Percentiles rank a stretch among this genome's conserved stretches.
These are phyloP conservation scores for Hyphopichia buzzinii DNA, from an alignment of 1,139 yeast species.

Conservation along the genomic window DNA sequence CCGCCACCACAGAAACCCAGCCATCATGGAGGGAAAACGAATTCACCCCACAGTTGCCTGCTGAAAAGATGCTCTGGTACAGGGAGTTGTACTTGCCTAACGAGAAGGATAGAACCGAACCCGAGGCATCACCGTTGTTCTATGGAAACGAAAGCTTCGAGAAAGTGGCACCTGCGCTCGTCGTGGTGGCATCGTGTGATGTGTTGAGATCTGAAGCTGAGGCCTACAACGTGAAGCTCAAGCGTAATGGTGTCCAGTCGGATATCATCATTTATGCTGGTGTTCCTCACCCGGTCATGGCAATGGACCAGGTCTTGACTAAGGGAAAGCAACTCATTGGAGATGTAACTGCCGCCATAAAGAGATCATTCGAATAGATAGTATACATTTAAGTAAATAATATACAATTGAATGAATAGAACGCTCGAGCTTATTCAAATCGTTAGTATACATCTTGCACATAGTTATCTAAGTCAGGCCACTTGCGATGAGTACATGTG, in stretches of 20 bases:
- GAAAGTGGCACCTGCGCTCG: constrained; percentile 40
- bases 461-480: too few species aligned
- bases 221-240: constrained; percentile 38
- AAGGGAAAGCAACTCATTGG: constrained; percentile 38
- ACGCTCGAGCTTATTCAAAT: too few species aligned
- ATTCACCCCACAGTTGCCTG: constrained; percentile 46
- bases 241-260: constrained; percentile 35
- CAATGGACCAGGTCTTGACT: constrained; percentile 41
- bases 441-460: too few species aligned
- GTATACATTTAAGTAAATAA: neutral
- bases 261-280: constrained; percentile 37
- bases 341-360: constrained; percentile 29
- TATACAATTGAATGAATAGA: neutral
- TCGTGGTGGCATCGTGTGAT: constrained; percentile 46
- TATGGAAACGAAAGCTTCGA: constrained; percentile 39
- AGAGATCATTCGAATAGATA: constrained; percentile 13
- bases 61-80: constrained; percentile 51
- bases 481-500: constrained; percentile 52
- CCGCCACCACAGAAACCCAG: constrained; percentile 38
- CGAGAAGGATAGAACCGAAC: constrained; percentile 28
- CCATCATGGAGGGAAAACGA: constrained; percentile 42
- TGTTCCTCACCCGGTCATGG: constrained; percentile 50
- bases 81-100: constrained; percentile 43
- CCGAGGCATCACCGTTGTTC: constrained; percentile 46
- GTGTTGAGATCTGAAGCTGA: constrained; percentile 47